A percentile compares a stretch with the other conserved stretches of the same genome.
These are phyloP conservation scores for Dictyostelium purpureum DNA, from an alignment of 78 protist species.

Conservation along the genomic window DNA sequence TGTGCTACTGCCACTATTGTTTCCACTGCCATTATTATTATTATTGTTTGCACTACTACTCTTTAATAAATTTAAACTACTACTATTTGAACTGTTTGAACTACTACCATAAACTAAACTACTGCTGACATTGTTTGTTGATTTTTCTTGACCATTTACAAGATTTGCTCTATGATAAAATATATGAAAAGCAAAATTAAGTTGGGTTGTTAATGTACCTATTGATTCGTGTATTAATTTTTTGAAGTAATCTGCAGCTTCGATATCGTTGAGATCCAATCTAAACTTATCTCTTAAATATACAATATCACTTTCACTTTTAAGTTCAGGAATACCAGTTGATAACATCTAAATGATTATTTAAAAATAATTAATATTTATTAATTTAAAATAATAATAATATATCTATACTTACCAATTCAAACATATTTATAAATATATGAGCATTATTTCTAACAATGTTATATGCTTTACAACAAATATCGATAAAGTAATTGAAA, in stretches of 20 bases:
- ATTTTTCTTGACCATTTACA: not conserved
- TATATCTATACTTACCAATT: slow-evolving; percentile 79
- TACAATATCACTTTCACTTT: slow-evolving; percentile 78
- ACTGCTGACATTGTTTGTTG: not conserved
- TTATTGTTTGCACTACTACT: not conserved
- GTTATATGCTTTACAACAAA: slow-evolving; percentile 87
- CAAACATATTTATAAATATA: slow-evolving; percentile 90
- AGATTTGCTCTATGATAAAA: slow-evolving; percentile 6
- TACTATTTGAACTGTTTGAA: not conserved
- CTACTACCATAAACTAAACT: not conserved
- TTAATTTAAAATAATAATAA: not conserved
- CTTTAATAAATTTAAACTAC: not conserved
- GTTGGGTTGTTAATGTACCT: slow-evolving; percentile 56
- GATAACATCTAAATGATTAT: slow-evolving; percentile 39
- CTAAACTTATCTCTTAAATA: slow-evolving; percentile 82
- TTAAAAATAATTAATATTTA: not conserved
- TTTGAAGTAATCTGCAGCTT: slow-evolving; percentile 74
- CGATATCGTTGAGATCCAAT: slow-evolving; percentile 79
- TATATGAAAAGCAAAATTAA: slow-evolving; percentile 75
- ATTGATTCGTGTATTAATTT: slow-evolving; percentile 68
- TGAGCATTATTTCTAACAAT: slow-evolving; percentile 88
- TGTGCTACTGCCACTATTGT: not conserved
- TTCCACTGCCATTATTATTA: not conserved
- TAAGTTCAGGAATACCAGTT: slow-evolving; percentile 96
- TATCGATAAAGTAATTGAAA: slow-evolving; percentile 78